Evolutionary conservation across 306 rosid genomes (phyloP).

Genomic region (Ammopiptanthus mongolicus): DNA sequence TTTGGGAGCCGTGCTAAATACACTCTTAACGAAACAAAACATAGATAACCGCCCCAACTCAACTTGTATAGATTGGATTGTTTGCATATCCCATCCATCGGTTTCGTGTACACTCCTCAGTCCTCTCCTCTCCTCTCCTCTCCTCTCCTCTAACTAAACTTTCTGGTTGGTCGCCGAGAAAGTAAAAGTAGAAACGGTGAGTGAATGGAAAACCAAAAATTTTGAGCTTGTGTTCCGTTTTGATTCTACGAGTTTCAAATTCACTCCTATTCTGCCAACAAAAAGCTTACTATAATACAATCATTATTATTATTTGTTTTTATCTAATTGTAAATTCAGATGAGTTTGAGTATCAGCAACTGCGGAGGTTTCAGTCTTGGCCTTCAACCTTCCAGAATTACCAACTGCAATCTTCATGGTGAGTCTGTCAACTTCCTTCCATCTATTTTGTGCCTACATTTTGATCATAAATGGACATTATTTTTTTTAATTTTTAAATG

Average conservation of each 20-base stretch:
- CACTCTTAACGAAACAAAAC: too few species aligned
- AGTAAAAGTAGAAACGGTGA: neutral
- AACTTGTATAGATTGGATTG: neutral
- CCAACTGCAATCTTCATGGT: conserved; percentile 27
- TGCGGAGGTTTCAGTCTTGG: conserved; percentile 14
- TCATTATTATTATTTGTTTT: neutral
- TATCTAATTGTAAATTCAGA: conserved; percentile 9
- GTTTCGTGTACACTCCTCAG: neutral
- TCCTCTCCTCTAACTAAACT: neutral
- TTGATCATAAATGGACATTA: neutral
- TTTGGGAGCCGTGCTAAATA: too few species aligned
- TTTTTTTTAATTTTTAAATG: neutral
- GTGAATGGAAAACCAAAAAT: neutral
- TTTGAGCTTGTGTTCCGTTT: neutral
- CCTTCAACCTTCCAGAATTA: conserved; percentile 17
- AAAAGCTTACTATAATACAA: neutral
- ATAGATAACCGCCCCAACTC: neutral
- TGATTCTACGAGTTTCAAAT: neutral
- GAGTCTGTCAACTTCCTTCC: neutral
- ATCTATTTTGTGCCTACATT: neutral
- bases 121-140: too few species aligned
- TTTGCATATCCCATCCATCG: neutral
- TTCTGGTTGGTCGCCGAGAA: neutral
- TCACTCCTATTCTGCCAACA: neutral
- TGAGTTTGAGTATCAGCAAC: conserved; percentile 31